Evolutionary conservation across 2,329 filamentous ascomycete species (phyloP), one percentile per base, ranked within the genome.

Genomic region (Sporothrix luriei): DNA sequence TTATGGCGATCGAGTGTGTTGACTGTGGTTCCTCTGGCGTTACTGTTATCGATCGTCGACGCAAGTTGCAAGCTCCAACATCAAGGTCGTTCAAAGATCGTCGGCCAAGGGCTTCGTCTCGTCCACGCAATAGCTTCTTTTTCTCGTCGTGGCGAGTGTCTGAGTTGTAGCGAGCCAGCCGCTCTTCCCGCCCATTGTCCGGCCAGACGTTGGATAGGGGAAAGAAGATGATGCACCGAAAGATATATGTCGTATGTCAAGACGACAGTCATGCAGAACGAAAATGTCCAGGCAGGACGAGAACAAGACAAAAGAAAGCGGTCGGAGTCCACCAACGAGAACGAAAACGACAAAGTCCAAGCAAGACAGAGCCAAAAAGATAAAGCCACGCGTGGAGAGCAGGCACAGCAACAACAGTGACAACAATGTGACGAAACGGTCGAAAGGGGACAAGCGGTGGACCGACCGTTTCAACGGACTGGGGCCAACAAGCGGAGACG

Each of bases 71-170:
- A 43, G 49, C 21, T 24, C 48, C 19, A 7, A 21, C 2, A 19
- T n/a, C 24, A 26, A 14, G 51, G 13, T 29, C 51, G 51, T 26
- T 54, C 57, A 62, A 46, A 26, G 57, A 62, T 62, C 57, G 57
- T 62, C 57, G 38, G 38, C 21, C 54, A 29, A 16, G 19, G n/a
- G 33, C 33, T 33, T 33, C 3, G 33, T 33, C 33, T 33, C 33
- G 33, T 9, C 2, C 33, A 33, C 33, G 4, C 33, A 33, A 33
- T 33, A 5, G 38, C 57, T 46, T 2, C 38, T 62, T 24, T n/a
- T 40, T 13, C n/a, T 46, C 38, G 57, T 46, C 57, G 21, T 62
- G 51, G 21, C 51, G 21, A 5, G 10, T 14, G 51, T 54, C 51
- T 21, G 26, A 24, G 51, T 29, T 26, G 21, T 46, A 21, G 57